These are phyloP conservation scores for Kregervanrija pseudodelftensis DNA, from an alignment of 805 yeast genomes.

Conservation along the genomic window DNA sequence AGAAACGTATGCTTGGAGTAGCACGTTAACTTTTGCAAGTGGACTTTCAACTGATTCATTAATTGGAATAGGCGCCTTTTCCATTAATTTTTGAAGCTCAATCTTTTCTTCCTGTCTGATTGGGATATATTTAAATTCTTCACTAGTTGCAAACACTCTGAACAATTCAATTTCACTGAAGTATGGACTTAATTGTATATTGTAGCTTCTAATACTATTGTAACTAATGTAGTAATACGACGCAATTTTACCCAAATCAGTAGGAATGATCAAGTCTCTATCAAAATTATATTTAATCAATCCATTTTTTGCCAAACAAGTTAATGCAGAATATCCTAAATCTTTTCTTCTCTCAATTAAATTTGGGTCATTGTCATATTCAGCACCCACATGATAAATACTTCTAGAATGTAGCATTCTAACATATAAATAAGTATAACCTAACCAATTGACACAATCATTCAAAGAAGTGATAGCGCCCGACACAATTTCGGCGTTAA, in stretches of 20 bases:
- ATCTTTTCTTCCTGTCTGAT: constrained; percentile 79
- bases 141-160: constrained; percentile 69
- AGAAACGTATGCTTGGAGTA: constrained; percentile 85
- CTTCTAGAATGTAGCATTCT: constrained; percentile 71
- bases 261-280: constrained; percentile 43
- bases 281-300: constrained; percentile 51
- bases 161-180: constrained; percentile 67
- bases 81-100: constrained; percentile 64
- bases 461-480: constrained; percentile 55
- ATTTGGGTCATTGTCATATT: constrained; percentile 43
- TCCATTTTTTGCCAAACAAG: constrained; percentile 46
- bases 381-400: constrained; percentile 68
- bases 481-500: constrained; percentile 82
- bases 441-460: constrained; percentile 78
- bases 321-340: constrained; percentile 70
- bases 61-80: constrained; percentile 80
- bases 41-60: constrained; percentile 66
- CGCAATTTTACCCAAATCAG: constrained; percentile 77
- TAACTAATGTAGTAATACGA: constrained; percentile 80
- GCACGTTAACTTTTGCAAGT: constrained; percentile 66
- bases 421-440: constrained; percentile 69
- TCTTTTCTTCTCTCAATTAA: constrained; percentile 53
- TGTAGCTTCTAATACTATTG: constrained; percentile 63
- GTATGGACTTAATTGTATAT: constrained; percentile 54
- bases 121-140: constrained; percentile 79